Conservation (phyloP, 2,329 filamentous ascomycete species). For the Onygenales sp. region DNA sequence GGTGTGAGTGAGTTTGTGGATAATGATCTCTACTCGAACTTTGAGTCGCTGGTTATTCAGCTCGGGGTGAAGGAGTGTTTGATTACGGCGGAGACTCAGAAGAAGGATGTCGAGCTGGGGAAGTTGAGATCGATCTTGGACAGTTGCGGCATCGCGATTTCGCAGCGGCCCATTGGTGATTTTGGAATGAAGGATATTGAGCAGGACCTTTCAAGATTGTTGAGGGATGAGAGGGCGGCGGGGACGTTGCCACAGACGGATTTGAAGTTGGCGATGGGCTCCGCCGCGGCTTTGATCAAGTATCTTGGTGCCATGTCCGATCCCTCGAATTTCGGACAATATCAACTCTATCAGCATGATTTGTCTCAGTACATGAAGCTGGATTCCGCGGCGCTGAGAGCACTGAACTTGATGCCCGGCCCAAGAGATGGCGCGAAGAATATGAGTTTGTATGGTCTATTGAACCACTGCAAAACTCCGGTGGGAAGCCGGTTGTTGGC, state of each 20-base stretch:
- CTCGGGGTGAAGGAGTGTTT: constrained; percentile 91
- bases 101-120: constrained; percentile 78
- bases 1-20: constrained; percentile 98
- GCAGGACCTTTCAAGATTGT: constrained; percentile 76
- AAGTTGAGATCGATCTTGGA: constrained; percentile 86
- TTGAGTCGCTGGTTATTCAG: constrained; percentile 92
- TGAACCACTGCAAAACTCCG: constrained; percentile 97
- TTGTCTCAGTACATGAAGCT: constrained; percentile 97
- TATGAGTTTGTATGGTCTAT: constrained; percentile 88
- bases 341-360: constrained; percentile 94
- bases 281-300: constrained; percentile 85
- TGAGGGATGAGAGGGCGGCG: constrained; percentile 75
- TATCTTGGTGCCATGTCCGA: constrained; percentile 88
- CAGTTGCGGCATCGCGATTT: constrained; percentile 82
- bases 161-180: constrained; percentile 65
- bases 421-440: constrained; percentile 90
- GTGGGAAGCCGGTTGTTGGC: constrained; percentile 81
- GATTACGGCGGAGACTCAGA: constrained; percentile 65
- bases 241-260: constrained; percentile 80
- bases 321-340: constrained; percentile 90
- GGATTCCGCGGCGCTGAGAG: constrained; percentile 86
- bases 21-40: constrained; percentile 96
- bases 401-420: constrained; percentile 93
- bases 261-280: constrained; percentile 90
- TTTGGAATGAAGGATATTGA: constrained; percentile 90